Percentiles rank a stretch among this genome's conserved stretches.
Conservation (phyloP, 2,329 filamentous ascomycete genomes). For the Drechslerella stenobrocha region DNA sequence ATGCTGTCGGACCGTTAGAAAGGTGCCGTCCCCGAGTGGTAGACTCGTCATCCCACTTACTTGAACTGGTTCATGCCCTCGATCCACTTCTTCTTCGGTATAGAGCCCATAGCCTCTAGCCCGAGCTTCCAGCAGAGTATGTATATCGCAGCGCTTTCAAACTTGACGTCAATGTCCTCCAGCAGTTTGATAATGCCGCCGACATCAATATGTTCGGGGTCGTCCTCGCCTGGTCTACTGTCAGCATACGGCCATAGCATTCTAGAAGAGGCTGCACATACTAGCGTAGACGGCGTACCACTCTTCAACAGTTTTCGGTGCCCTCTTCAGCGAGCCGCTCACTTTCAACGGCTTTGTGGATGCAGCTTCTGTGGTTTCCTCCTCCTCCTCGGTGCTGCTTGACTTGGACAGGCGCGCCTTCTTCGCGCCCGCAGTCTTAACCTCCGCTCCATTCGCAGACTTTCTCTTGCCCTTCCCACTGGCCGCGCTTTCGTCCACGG, state of each 20-base stretch:
- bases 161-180: constrained; percentile 36
- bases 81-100: constrained; percentile 41
- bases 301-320: constrained; percentile 37
- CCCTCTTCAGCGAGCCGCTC: constrained; percentile 1
- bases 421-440: constrained; percentile 18
- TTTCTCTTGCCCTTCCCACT: constrained; percentile 35
- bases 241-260: background rate
- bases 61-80: constrained; percentile 38
- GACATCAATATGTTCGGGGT: constrained; percentile 36
- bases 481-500: constrained; percentile 17
- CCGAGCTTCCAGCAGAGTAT: constrained; percentile 45
- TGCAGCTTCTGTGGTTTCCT: background rate
- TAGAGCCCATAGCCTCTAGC: constrained; percentile 31
- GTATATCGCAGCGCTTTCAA: constrained; percentile 42
- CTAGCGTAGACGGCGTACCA: constrained; percentile 37
- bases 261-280: no score
- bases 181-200: constrained; percentile 25
- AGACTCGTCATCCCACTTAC: background rate
- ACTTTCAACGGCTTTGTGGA: background rate
- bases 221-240: constrained; percentile 20
- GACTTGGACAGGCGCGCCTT: constrained; percentile 35
- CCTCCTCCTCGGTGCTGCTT: constrained; percentile 9
- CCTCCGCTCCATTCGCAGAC: constrained; percentile 7
- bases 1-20: background rate
- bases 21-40: background rate